Percentiles rank a stretch among this genome's conserved stretches.
Conservation (phyloP, 2,329 filamentous ascomycete genomes). For the Cladosporium velox region DNA sequence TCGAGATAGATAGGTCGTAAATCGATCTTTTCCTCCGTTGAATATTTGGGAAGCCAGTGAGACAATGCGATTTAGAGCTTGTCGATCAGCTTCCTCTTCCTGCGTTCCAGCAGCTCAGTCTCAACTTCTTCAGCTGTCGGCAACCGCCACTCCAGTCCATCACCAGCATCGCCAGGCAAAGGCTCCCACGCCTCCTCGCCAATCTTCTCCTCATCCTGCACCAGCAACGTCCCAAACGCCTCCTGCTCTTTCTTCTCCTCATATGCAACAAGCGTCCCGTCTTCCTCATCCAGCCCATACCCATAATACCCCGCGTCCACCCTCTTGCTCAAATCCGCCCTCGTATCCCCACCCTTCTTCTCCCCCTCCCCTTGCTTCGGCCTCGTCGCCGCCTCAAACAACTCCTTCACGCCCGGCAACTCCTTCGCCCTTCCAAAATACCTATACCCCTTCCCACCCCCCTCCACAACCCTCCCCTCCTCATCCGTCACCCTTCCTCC, state of each 20-base stretch:
- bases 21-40: background rate
- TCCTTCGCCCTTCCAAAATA: constrained; percentile 92
- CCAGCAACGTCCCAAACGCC: constrained; percentile 68
- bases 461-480: constrained; percentile 57
- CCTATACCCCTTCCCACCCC: constrained; percentile 84
- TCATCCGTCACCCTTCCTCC: constrained; percentile 56
- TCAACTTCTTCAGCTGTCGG: constrained; percentile 92
- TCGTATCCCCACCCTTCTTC: constrained; percentile 60
- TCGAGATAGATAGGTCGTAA: background rate
- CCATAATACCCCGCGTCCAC: constrained; percentile 97
- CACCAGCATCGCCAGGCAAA: constrained; percentile 81
- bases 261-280: constrained; percentile 75
- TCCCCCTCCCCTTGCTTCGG: constrained; percentile 52
- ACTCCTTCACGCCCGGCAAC: constrained; percentile 90
- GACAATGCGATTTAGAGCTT: constrained; percentile 41
- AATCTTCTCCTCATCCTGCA: constrained; percentile 52
- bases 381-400: constrained; percentile 75
- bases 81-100: constrained; percentile 79
- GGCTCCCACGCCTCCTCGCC: constrained; percentile 66
- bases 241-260: constrained; percentile 83
- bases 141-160: constrained; percentile 78
- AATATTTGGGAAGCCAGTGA: background rate
- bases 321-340: constrained; percentile 69
- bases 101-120: constrained; percentile 83
- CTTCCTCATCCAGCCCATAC: constrained; percentile 89